Evolutionary conservation across 1,139 yeast species (phyloP).

Genomic region (Nakaseomyces nivariensis): DNA sequence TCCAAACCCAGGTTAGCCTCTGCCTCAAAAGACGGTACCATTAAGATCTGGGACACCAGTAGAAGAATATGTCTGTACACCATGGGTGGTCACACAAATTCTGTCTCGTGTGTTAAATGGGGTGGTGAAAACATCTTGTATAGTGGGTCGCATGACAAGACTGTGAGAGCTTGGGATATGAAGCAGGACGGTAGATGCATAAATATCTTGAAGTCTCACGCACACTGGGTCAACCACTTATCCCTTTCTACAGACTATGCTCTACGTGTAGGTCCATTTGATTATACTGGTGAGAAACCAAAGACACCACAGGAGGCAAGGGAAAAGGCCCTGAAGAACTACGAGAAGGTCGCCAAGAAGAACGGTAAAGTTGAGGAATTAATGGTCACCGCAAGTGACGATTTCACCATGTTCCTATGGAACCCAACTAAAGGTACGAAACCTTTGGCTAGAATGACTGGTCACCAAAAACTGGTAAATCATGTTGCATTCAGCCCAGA

Average conservation of each 20-base stretch:
- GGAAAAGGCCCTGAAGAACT: constrained; percentile 51
- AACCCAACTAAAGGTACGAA: constrained; percentile 72
- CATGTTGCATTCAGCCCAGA: constrained; percentile 96
- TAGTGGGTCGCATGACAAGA: constrained; percentile 90
- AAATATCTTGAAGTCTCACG: constrained; percentile 77
- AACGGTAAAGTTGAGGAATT: constrained; percentile 67
- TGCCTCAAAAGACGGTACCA: constrained; percentile 85
- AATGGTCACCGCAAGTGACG: constrained; percentile 92
- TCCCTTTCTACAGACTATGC: constrained; percentile 87
- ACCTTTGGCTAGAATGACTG: constrained; percentile 89
- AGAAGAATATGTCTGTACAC: constrained; percentile 58
- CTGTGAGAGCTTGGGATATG: constrained; percentile 86
- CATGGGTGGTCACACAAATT: constrained; percentile 78
- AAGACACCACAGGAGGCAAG: constrained; percentile 47
- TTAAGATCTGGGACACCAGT: constrained; percentile 85
- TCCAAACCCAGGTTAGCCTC: constrained; percentile 67
- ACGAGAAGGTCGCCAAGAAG: constrained; percentile 67
- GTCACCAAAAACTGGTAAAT: constrained; percentile 92
- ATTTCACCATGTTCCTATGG: constrained; percentile 97
- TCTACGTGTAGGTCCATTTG: constrained; percentile 73
- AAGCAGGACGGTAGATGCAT: constrained; percentile 63
- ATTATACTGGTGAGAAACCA: constrained; percentile 40
- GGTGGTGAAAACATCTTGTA: constrained; percentile 81
- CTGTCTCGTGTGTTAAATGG: constrained; percentile 95
- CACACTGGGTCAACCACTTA: constrained; percentile 96